Base-by-base conservation (phyloP, 2,329 filamentous ascomycete genomes). In the Lecanicillium sp. region DNA sequence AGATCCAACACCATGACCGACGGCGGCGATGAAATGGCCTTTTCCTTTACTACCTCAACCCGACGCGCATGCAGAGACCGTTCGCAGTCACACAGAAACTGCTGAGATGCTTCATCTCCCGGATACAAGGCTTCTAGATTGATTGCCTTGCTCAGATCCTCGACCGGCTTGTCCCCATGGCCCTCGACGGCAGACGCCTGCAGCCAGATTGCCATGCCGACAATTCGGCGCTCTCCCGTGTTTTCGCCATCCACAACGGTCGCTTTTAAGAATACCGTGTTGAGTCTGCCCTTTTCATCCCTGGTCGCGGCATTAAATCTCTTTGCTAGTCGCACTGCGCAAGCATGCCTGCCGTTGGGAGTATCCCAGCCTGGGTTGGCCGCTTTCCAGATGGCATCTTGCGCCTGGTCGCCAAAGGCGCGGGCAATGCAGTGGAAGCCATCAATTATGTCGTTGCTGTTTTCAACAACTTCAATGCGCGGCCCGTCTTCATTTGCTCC, bases 321-420 rank as follows among this genome's bases (percentile, higher is more conserved):
- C 27, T 62, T 45, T 3, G 56, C 51, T 43, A 74, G 47, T 12
- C 60, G 60, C 9, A 52, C 51, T 3, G 58, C 59, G 18, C 58
- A 62, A 2, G 48, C 48, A 0, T 48, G 48, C 18, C 51, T 57
- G 9, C 73, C 73, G 12, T 60, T 54, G 5, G 65, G 56, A 0
- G 67, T 73, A 27, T 76, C 64, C 73, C 73, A 78, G 14, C 60
- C 67, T 0, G 73, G 73, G 42, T 73, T 73, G 55, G 70, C 60
- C 43, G 58, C 55, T 1, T 57, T 60, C 68, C 70, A 78, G 37
- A 77, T 53, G 6, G 57, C 60, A 49, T 79, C 75, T 19, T 55
- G 53, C 11, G 58, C 58, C 48, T 78, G 74, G 13, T 50, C 50
- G 17, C 71, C 74, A 43, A 78, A 78, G 5, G 60, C 50, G 5